These are phyloP conservation scores for Pseudocercospora fijiensis DNA, from an alignment of 2,329 filamentous ascomycete genomes.

Conservation along the genomic window DNA sequence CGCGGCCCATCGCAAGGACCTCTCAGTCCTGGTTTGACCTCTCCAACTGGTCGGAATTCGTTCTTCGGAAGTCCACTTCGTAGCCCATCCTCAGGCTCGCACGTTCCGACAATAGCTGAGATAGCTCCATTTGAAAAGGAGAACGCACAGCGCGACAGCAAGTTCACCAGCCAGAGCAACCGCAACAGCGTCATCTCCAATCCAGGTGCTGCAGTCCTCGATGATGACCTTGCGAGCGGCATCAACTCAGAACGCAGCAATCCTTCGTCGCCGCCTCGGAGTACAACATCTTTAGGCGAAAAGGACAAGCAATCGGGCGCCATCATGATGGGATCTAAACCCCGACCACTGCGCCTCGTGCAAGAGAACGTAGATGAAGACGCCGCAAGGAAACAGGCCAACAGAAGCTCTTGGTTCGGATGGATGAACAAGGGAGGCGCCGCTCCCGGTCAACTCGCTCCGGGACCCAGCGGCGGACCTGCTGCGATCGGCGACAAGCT, in stretches of 20 bases:
- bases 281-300: conserved; percentile 48
- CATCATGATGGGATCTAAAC: conserved; percentile 63
- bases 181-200: conserved; percentile 30
- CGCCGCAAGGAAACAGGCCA: conserved; percentile 45
- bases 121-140: conserved; percentile 23
- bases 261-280: conserved; percentile 57
- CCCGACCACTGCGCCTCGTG: conserved; percentile 81
- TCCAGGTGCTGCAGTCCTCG: conserved; percentile 15
- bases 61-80: conserved; percentile 54
- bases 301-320: conserved; percentile 35
- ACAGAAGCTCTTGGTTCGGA: conserved; percentile 50
- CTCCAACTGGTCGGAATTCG: conserved; percentile 56
- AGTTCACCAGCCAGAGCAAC: conserved; percentile 30
- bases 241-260: conserved; percentile 42
- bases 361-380: conserved; percentile 62
- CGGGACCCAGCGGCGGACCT: neutral
- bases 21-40: conserved; percentile 54
- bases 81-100: conserved; percentile 49
- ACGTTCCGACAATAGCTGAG: conserved; percentile 42
- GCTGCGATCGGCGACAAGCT: conserved; percentile 12
- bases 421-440: conserved; percentile 44
- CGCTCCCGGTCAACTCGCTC: conserved; percentile 3
- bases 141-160: conserved; percentile 32
- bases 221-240: conserved; percentile 15
- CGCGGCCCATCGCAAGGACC: conserved; percentile 57